These are phyloP conservation scores for barrel medic (Medicago truncatula) DNA, from an alignment of 306 rosid genomes.

Conservation along the genomic window MtrunA17r5.0-ANR NC_053045.1:13499001-13499500, in stretches of 20 bases:
- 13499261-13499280: constrained; percentile 11
- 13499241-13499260: background rate
- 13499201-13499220: constrained; percentile 44
- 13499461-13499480: too few species aligned
- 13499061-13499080: too few species aligned
- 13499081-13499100: constrained; percentile 4
- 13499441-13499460: background rate
- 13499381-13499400: constrained; percentile 30
- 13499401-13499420: background rate
- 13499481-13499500: background rate
- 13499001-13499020: too few species aligned
- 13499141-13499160: constrained; percentile 76
- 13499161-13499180: constrained; percentile 46
- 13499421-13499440: background rate
- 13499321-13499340: constrained; percentile 30
- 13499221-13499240: constrained; percentile 50
- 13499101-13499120: background rate
- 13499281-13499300: constrained; percentile 3
- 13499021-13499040: too few species aligned
- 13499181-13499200: constrained; percentile 37
- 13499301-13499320: constrained; percentile 28
- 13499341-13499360: background rate
- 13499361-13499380: constrained; percentile 14
- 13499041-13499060: too few species aligned
- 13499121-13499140: constrained; percentile 64